These are phyloP conservation scores for Saprolegnia diclina DNA, from an alignment of 352 stramenopile genomes.

Conservation along the genomic window DNA sequence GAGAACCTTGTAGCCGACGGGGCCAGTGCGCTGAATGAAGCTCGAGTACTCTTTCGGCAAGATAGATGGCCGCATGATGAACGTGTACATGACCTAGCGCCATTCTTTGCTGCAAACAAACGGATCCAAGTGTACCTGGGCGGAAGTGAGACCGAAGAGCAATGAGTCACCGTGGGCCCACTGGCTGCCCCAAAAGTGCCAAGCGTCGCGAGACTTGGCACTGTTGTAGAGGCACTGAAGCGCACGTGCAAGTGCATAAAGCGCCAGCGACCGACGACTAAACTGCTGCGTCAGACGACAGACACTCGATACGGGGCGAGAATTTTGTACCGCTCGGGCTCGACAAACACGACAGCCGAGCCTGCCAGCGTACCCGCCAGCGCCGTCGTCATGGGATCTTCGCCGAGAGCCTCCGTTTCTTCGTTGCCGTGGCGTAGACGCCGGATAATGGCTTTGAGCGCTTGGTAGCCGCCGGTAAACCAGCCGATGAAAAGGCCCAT, in stretches of 20 bases:
- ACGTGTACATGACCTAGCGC: conserved; percentile 70
- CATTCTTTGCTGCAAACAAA: neutral
- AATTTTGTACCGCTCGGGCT: conserved; percentile 43
- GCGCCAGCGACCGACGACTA: conserved; percentile 59
- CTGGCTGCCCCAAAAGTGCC: conserved; percentile 85
- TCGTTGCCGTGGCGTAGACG: conserved; percentile 2
- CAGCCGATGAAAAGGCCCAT: conserved; percentile 81
- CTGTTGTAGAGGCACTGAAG: conserved; percentile 84
- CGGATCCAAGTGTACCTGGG: conserved; percentile 33
- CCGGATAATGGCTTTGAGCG: conserved; percentile 43
- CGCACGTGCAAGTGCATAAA: conserved; percentile 77
- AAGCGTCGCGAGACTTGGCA: conserved; percentile 63
- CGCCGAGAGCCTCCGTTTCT: conserved; percentile 28
- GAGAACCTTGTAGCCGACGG: conserved; percentile 55
- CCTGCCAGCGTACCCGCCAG: conserved; percentile 55
- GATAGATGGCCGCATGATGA: conserved; percentile 67
- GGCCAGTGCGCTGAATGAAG: conserved; percentile 73
- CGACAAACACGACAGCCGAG: conserved; percentile 54
- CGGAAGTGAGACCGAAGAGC: conserved; percentile 68
- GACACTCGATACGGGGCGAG: neutral
- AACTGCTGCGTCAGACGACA: neutral
- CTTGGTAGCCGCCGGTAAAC: conserved; percentile 77
- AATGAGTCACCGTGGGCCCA: conserved; percentile 76
- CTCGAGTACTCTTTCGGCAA: conserved; percentile 72
- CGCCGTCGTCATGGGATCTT: conserved; percentile 40